Evolutionary conservation across 495 filamentous ascomycete genomes (phyloP).

Genomic region (Penicillium angulare): DNA sequence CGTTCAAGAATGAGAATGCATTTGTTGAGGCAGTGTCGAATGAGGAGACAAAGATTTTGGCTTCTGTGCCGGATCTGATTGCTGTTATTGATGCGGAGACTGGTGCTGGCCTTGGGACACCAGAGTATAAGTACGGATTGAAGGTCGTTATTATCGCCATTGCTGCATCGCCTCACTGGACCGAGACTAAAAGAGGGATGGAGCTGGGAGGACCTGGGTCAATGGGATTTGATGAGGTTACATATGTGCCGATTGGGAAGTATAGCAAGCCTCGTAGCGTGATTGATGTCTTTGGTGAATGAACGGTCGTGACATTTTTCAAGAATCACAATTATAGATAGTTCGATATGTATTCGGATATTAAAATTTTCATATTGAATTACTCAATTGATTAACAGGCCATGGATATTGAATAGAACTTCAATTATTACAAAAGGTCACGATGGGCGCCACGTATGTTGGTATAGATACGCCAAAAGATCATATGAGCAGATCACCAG

Average conservation of each 20-base stretch:
- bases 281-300: slow-evolving; percentile 26
- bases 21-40: slow-evolving; percentile 41
- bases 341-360: too few relatives aligned
- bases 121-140: slow-evolving; percentile 61
- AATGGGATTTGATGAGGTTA: slow-evolving; percentile 33
- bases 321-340: too few relatives aligned
- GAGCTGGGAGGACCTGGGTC: slow-evolving; percentile 31
- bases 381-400: too few relatives aligned
- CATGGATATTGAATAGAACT: too few relatives aligned
- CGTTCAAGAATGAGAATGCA: slow-evolving; percentile 68
- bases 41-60: slow-evolving; percentile 46
- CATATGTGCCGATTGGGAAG: slow-evolving; percentile 29
- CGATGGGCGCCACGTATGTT: too few relatives aligned
- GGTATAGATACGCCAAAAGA: background rate
- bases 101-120: slow-evolving; percentile 58
- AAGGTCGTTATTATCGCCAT: slow-evolving; percentile 57
- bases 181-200: slow-evolving; percentile 33
- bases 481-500: slow-evolving; percentile 54
- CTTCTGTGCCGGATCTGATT: slow-evolving; percentile 61
- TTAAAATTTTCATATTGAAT: too few relatives aligned
- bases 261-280: slow-evolving; percentile 33
- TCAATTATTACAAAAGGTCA: too few relatives aligned
- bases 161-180: slow-evolving; percentile 56
- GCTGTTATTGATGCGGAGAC: slow-evolving; percentile 58
- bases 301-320: too few relatives aligned